Percentiles rank a stretch among this genome's conserved stretches.
phyloP scores from a whole-genome alignment of 805 yeast genomes.

The Saccharomycopsis vini region DNA sequence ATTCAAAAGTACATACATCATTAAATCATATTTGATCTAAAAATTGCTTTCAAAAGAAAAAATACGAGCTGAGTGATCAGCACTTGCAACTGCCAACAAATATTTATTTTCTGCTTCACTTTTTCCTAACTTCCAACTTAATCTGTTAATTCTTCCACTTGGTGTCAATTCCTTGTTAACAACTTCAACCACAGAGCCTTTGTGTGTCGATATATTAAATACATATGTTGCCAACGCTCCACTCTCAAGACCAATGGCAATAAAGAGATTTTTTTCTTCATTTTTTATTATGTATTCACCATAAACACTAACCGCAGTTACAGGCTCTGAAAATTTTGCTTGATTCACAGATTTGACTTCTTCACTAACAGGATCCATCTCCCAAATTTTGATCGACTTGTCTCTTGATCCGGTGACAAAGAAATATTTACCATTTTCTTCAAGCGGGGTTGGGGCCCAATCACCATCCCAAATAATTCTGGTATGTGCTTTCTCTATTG shows the following conservation, averaged over 20 bases:
- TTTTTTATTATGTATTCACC: constrained; percentile 19
- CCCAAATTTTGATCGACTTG: constrained; percentile 69
- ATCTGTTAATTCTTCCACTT: constrained; percentile 49
- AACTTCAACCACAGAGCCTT: constrained; percentile 25
- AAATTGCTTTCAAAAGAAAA: background rate
- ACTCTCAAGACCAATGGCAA: constrained; percentile 64
- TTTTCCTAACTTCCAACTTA: constrained; percentile 41
- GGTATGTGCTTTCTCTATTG: constrained; percentile 68
- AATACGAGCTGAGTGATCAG: constrained; percentile 3
- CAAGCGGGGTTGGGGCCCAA: constrained; percentile 56
- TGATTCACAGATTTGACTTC: background rate
- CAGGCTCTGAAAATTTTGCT: constrained; percentile 44
- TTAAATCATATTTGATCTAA: too few relatives aligned
- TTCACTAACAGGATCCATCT: constrained; percentile 22
- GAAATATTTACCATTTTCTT: constrained; percentile 22
- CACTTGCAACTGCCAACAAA: constrained; percentile 11
- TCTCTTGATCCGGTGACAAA: constrained; percentile 88
- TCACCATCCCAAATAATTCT: constrained; percentile 94
- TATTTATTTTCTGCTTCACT: background rate
- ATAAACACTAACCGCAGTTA: constrained; percentile 58
- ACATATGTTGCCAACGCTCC: constrained; percentile 47
- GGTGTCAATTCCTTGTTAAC: constrained; percentile 42
- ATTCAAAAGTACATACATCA: too few relatives aligned
- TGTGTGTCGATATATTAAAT: constrained; percentile 25
- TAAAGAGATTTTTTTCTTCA: constrained; percentile 26